Evolutionary conservation across 352 stramenopile species (phyloP), one percentile per base, ranked within the genome.

Genomic region (Paralagenidium karlingii): DNA sequence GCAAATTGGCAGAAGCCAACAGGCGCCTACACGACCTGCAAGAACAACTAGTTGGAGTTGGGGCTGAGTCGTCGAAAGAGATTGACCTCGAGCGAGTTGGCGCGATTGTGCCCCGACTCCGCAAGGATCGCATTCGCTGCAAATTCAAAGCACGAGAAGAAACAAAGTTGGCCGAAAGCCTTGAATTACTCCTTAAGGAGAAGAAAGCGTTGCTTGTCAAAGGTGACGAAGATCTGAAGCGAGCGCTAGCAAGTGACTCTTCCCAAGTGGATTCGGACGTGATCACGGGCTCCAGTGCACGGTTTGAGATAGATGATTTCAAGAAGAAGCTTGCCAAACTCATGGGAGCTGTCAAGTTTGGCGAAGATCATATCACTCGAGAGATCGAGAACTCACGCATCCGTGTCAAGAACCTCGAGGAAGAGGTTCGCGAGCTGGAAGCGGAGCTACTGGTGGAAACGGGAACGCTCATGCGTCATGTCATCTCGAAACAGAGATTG

Each of bases 261-360:
- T 38, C 53, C 3, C 64, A 79, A 38, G 69, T 86, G 4, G 76
- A 89, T 31, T 86, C 76, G 13, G 49, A 32, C 2, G 63, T 86
- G 30, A 64, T 89, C 25, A 80, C 40, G 8, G 69, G 69, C 4
- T 57, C 60, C 1, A 55, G 47, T 15, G 71, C 60, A 5, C 69
- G 71, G 3, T 89, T 82, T 37, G 73, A 85, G 20, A 58, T 84
- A 12, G 69, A 80, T 3, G 60, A 81, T 31, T 89, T 86, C 54
- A 83, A 81, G 41, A 56, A 63, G n/a, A 85, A 83, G 34, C 56
- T 86, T 1, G 63, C 54, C 0, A 79, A 82, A 38, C 45, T 86
- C 2, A 77, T 86, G 63, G 68, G 68, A 5, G 58, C 52, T 7
- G 51, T 89, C 11, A 75, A 68, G 26, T 63, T 48, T 15, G 64